These are phyloP conservation scores for Globisporangium takayamanum DNA, from an alignment of 352 stramenopile genomes.

Conservation along the genomic window DNA sequence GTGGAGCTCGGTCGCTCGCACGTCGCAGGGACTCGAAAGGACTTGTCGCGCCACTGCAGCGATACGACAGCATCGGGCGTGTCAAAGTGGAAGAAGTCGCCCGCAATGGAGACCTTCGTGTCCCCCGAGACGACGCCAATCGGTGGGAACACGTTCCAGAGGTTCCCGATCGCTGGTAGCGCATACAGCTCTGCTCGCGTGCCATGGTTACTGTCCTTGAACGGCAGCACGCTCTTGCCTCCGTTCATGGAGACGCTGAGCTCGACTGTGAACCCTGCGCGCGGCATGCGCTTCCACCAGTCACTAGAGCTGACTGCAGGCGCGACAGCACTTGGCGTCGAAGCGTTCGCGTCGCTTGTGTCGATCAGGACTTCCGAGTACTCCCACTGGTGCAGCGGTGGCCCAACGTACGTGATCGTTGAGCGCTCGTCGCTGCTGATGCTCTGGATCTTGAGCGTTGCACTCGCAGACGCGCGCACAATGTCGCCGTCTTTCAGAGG, in stretches of 20 bases:
- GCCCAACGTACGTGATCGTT: constrained; percentile 31
- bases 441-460: constrained; percentile 20
- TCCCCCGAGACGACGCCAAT: constrained; percentile 31
- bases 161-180: constrained; percentile 20
- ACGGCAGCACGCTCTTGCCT: constrained; percentile 25
- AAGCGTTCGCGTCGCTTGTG: background rate
- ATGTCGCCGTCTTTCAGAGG: constrained; percentile 6
- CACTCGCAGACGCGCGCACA: constrained; percentile 9
- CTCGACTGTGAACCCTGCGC: constrained; percentile 22
- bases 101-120: constrained; percentile 40
- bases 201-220: constrained; percentile 7
- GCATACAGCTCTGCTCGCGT: constrained; percentile 19
- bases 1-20: constrained; percentile 16
- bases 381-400: constrained; percentile 34
- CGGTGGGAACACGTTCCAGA: constrained; percentile 32
- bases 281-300: constrained; percentile 33
- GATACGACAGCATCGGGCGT: constrained; percentile 41
- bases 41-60: constrained; percentile 37
- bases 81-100: constrained; percentile 54
- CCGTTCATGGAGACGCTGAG: constrained; percentile 49
- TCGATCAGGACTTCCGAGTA: constrained; percentile 12
- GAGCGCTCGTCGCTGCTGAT: constrained; percentile 10
- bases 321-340: background rate
- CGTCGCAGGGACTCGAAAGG: constrained; percentile 21
- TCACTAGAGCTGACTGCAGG: background rate